Percentiles rank a stretch among this genome's conserved stretches.
phyloP scores from a whole-genome alignment of 371 early-diverging fungal species.

The Smittium culicis region DNA sequence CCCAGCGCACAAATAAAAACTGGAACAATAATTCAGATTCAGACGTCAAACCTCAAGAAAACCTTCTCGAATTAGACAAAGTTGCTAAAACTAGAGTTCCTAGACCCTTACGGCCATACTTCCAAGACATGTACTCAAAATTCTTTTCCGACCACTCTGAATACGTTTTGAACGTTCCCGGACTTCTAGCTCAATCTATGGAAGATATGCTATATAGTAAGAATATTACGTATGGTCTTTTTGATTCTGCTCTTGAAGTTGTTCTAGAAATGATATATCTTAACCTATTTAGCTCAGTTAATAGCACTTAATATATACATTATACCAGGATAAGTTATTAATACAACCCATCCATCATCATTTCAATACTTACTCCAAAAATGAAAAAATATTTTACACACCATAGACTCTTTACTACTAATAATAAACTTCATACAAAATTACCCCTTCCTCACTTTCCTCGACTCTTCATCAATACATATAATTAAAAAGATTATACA shows the following conservation, averaged over 20 bases:
- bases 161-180: slow-evolving; percentile 1
- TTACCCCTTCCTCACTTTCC: too few relatives aligned
- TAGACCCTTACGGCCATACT: slow-evolving; percentile 4
- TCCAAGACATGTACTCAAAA: slow-evolving; percentile 3
- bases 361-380: too few relatives aligned
- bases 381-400: too few relatives aligned
- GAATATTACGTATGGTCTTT: slow-evolving; percentile 9
- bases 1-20: neutral
- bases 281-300: neutral
- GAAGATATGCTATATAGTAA: neutral
- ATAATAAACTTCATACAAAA: too few relatives aligned
- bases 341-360: too few relatives aligned
- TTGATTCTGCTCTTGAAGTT: slow-evolving; percentile 7
- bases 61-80: neutral
- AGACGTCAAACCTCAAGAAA: neutral
- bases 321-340: too few relatives aligned
- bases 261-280: slow-evolving; percentile 11
- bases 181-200: neutral
- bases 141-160: neutral
- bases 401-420: too few relatives aligned
- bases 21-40: neutral
- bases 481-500: too few relatives aligned
- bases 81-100: slow-evolving; percentile 6
- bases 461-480: too few relatives aligned
- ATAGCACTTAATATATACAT: neutral